Evolutionary conservation across 2,329 filamentous ascomycete genomes (phyloP).

Genomic region (Phyllosticta citriasiana): DNA sequence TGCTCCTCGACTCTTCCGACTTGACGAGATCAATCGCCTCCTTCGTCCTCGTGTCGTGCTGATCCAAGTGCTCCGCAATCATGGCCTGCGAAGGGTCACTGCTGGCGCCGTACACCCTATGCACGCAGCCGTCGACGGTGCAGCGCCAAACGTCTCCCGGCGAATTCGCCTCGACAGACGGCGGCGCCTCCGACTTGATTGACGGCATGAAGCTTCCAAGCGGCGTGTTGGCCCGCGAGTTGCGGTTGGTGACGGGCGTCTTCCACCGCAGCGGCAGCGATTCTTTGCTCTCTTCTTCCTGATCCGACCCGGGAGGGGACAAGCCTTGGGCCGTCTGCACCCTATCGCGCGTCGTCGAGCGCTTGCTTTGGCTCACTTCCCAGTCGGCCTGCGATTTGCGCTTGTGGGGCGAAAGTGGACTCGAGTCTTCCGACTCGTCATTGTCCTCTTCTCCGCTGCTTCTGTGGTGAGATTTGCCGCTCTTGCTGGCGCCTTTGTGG

Average conservation of each 20-base stretch:
- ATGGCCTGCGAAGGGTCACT: constrained; percentile 44
- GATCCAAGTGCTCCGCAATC: constrained; percentile 51
- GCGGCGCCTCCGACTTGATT: constrained; percentile 11
- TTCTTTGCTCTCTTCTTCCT: constrained; percentile 8
- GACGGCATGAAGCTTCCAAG: not conserved
- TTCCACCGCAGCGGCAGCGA: constrained; percentile 21
- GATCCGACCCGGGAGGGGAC: not conserved
- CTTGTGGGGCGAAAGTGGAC: constrained; percentile 5
- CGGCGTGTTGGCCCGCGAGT: not conserved
- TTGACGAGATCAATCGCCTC: constrained; percentile 43
- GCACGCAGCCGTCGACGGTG: constrained; percentile 52
- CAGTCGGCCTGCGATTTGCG: constrained; percentile 9
- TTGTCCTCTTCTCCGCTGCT: constrained; percentile 8
- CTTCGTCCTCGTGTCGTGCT: constrained; percentile 49
- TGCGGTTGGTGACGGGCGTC: constrained; percentile 9
- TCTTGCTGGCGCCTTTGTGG: constrained; percentile 20
- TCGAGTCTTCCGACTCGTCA: constrained; percentile 7
- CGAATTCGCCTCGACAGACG: constrained; percentile 32
- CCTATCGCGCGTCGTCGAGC: not conserved
- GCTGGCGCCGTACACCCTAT: constrained; percentile 54
- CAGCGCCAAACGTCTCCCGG: constrained; percentile 59
- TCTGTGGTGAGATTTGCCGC: constrained; percentile 10
- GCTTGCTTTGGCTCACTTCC: not conserved
- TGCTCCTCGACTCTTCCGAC: constrained; percentile 37
- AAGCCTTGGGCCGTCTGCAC: not conserved